Evolutionary conservation across 2,329 filamentous ascomycete species (phyloP), one percentile per base, ranked within the genome.

Genomic region (Aspergillus pseudonomiae): DNA sequence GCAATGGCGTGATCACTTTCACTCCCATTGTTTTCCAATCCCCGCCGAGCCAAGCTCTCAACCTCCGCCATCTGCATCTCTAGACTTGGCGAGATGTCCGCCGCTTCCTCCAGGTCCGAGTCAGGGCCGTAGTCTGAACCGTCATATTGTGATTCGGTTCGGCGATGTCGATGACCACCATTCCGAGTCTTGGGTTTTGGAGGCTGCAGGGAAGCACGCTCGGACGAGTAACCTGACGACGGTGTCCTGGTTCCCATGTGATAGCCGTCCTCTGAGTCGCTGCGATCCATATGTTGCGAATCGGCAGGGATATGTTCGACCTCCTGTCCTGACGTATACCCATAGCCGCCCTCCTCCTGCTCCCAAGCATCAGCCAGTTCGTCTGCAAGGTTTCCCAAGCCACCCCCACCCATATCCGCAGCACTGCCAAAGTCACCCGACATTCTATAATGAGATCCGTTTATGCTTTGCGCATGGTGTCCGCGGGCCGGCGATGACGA

Each of bases 301-400:
- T 76, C 73, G 30, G 67, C 66, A 11, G 68, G 69, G n/a, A 67
- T 66, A 24, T 68, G 72, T 55, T 64, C 62, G 10, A 64, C 60
- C 39, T 79, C 77, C 69, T 78, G 74, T 10, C 76, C 77, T 1
- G 78, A 79, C 9, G 71, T 71, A 63, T 79, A 79, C 55, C 76
- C 79, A 58, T 83, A 82, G 28, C 79, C 80, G 19, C 77, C 79
- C 54, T 84, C 83, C 32, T 85, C 84, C 43, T 81, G 75, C 26
- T 84, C 84, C 80, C 83, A 86, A n/a, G 84, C 83, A 68, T 87
- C 84, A 30, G 84, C 87, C 28, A 89, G 76, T 71, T 89, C 88
- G 71, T 90, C 88, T 32, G 88, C 88, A 57, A 90, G 74, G 67
- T 85, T 89, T 28, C 87, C 87, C 59, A 88, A 74, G 11, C 85